Evolutionary conservation across 805 yeast species (phyloP).

Genomic region (Starmerella bombicola): DNA sequence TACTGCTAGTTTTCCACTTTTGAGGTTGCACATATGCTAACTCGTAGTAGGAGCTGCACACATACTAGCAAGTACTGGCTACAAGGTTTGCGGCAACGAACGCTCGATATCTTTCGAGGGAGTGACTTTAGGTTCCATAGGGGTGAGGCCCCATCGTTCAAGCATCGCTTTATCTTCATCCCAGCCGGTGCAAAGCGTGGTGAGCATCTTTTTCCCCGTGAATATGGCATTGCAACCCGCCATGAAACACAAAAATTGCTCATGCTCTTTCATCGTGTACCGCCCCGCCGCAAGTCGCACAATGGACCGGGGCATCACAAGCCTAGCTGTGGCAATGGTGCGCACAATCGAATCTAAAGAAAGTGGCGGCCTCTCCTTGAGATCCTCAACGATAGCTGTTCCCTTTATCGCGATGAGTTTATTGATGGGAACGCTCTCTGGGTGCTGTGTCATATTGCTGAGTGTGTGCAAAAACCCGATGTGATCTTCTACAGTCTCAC

Average conservation of each 20-base stretch:
- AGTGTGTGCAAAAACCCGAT: constrained; percentile 54
- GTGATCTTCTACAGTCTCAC: constrained; percentile 62
- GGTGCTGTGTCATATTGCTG: constrained; percentile 57
- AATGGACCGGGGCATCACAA: constrained; percentile 59
- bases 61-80: not conserved
- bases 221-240: constrained; percentile 71
- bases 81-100: not conserved
- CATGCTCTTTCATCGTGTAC: constrained; percentile 65
- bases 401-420: constrained; percentile 68
- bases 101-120: not conserved
- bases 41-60: no score
- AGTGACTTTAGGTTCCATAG: constrained; percentile 11
- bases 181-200: constrained; percentile 77
- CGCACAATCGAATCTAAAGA: constrained; percentile 51
- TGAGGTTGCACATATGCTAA: no score
- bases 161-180: constrained; percentile 65
- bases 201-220: constrained; percentile 69
- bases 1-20: no score
- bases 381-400: constrained; percentile 56
- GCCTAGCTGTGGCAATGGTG: constrained; percentile 64
- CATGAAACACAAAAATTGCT: constrained; percentile 63
- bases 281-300: constrained; percentile 72
- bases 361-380: constrained; percentile 25
- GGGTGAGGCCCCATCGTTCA: constrained; percentile 48
- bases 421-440: constrained; percentile 73